phyloP scores from a whole-genome alignment of 106 monocot genomes.

The Platanthera guangdongensis region DNA sequence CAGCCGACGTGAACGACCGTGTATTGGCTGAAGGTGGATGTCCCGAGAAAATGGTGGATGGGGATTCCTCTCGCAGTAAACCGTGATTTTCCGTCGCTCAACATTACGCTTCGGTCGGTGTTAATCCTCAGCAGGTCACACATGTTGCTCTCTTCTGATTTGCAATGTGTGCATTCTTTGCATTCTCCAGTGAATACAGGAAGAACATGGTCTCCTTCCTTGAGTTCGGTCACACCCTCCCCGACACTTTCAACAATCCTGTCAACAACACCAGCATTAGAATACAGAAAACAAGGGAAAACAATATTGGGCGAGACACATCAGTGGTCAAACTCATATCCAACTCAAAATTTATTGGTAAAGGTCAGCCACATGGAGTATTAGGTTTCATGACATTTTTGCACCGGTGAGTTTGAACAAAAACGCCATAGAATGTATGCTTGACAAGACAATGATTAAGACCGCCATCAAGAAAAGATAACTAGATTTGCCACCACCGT shows the following conservation, averaged over 20 bases:
- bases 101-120: slow-evolving; percentile 27
- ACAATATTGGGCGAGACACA: not conserved
- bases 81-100: slow-evolving; percentile 19
- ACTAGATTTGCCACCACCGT: too few species aligned
- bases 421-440: not conserved
- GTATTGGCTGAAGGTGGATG: slow-evolving; percentile 42
- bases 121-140: slow-evolving; percentile 32
- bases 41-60: slow-evolving; percentile 30
- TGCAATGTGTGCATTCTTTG: slow-evolving; percentile 31
- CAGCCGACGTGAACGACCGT: slow-evolving; percentile 25
- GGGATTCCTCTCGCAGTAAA: slow-evolving; percentile 23
- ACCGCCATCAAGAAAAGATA: not conserved
- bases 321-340: not conserved
- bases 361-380: not conserved
- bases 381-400: not conserved
- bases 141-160: slow-evolving; percentile 35
- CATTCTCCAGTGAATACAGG: slow-evolving; percentile 29
- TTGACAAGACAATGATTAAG: too few species aligned
- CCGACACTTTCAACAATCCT: slow-evolving; percentile 23
- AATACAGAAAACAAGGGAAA: not conserved
- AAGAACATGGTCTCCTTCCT: slow-evolving; percentile 25
- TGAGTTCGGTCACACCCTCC: slow-evolving; percentile 13
- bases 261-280: not conserved
- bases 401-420: not conserved
- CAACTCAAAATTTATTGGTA: too few species aligned